Base-by-base conservation (phyloP, 1,284 basidiomycete genomes). In the Microbotryomycetes sp. region DNA sequence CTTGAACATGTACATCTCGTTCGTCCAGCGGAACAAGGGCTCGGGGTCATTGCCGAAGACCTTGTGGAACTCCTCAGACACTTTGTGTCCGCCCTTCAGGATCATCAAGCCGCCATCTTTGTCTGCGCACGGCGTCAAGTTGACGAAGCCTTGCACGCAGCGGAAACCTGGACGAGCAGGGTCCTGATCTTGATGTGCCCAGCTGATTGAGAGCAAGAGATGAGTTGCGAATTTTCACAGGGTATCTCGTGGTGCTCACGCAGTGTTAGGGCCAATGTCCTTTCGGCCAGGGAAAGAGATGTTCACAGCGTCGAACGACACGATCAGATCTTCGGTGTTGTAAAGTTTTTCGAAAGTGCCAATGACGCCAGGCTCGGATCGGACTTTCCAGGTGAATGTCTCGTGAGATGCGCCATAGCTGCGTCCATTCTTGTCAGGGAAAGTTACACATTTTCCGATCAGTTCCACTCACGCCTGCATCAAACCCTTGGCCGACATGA, bases 101-200 rank as follows among this genome's bases (percentile, higher is more conserved):
- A 78, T 72, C 72, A 76, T 76, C 21, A 78, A 70, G 21, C 77
- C 77, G 35, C 77, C 77, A 50, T 78, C 77, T 49, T 74, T 53
- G 1, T 73, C 72, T 0, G 76, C 77, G 62, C 77, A 76, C 35
- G 65, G 55, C 18, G 59, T 60, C 35, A 76, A 68, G 56, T 77
- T 75, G 46, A 75, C 70, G 49, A 77, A 73, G 23, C 77, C 77
- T 60, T 78, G 77, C 6, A 76, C 65, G 64, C 35, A 41, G 18
- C 35, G 35, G 35, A 41, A 41, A 18, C 35, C 35, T 11, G 35
- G 35, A 9, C 18, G 35, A 11, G n/a, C n/a, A n/a, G 35, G 35
- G 35, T 41, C 35, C 18, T 41, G 35, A 41, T 41, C 35, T 41
- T 41, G 35, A 18, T 41, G 35, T 9, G 35, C 35, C 35, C 35